These are phyloP conservation scores for Yamadazyma siamensis DNA, from an alignment of 1,139 yeast genomes.

Conservation along the genomic window DNA sequence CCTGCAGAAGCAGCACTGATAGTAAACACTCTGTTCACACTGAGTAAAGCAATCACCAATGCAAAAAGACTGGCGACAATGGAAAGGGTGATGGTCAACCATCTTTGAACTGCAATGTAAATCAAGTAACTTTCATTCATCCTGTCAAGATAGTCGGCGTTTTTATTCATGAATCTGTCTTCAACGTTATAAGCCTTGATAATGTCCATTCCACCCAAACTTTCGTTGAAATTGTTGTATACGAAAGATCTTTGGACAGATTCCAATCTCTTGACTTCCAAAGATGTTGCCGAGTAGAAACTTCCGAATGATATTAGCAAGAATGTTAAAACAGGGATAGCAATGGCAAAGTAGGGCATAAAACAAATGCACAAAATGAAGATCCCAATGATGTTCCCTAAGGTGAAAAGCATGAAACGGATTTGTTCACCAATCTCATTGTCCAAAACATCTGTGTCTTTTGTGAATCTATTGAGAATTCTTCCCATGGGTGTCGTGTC, in stretches of 20 bases:
- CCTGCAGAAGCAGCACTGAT: conserved; percentile 71
- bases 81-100: conserved; percentile 71
- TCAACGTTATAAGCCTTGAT: conserved; percentile 61
- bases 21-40: conserved; percentile 63
- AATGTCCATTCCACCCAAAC: conserved; percentile 67
- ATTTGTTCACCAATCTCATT: conserved; percentile 66
- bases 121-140: conserved; percentile 74
- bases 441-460: conserved; percentile 82
- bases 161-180: conserved; percentile 48
- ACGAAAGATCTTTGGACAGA: conserved; percentile 73
- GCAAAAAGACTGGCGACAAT: conserved; percentile 48
- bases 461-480: conserved; percentile 62
- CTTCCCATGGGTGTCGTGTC: conserved; percentile 64
- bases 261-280: conserved; percentile 81
- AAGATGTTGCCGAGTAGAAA: conserved; percentile 61
- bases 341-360: conserved; percentile 60
- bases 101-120: conserved; percentile 69
- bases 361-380: conserved; percentile 65
- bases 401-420: conserved; percentile 42
- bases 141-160: conserved; percentile 50
- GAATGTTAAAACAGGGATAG: conserved; percentile 39
- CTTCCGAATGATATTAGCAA: conserved; percentile 37
- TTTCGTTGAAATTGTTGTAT: conserved; percentile 73
- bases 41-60: conserved; percentile 53
- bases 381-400: conserved; percentile 60